phyloP scores from a whole-genome alignment of 257 asterid genomes.

The Cynanchum wilfordii region DNA sequence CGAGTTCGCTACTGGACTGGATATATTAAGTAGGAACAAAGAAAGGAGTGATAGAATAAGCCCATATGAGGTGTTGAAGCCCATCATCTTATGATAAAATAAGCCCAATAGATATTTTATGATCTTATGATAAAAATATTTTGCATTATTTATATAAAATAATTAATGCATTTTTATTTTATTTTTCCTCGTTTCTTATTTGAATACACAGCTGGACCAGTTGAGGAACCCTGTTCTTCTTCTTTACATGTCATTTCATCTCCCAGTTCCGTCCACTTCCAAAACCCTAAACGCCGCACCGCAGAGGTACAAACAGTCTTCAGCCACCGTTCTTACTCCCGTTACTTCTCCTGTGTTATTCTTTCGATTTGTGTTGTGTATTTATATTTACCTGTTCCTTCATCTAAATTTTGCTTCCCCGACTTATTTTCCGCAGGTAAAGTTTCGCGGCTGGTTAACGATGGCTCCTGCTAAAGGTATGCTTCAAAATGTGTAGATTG shows the following conservation, averaged over 20 bases:
- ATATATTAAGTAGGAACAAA: too few species aligned
- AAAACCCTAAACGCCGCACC: conserved; percentile 30
- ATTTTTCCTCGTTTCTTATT: too few species aligned
- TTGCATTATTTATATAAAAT: too few species aligned
- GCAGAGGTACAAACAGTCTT: conserved; percentile 3
- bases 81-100: not conserved
- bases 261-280: not conserved
- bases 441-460: not conserved
- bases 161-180: too few species aligned
- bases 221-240: too few species aligned
- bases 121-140: too few species aligned
- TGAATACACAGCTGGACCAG: too few species aligned
- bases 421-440: conserved; percentile 25
- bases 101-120: not conserved
- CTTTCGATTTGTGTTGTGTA: too few species aligned
- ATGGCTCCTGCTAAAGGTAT: conserved; percentile 67
- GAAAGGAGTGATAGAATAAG: too few species aligned
- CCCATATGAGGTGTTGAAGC: not conserved
- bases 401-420: not conserved
- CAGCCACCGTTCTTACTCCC: not conserved
- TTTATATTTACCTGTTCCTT: not conserved
- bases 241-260: not conserved
- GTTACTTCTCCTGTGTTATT: not conserved
- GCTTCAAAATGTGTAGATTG: not conserved
- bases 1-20: not conserved